Base-by-base conservation (phyloP, 148 eudicot species). In the Rhododendron kiyosumense region DNA sequence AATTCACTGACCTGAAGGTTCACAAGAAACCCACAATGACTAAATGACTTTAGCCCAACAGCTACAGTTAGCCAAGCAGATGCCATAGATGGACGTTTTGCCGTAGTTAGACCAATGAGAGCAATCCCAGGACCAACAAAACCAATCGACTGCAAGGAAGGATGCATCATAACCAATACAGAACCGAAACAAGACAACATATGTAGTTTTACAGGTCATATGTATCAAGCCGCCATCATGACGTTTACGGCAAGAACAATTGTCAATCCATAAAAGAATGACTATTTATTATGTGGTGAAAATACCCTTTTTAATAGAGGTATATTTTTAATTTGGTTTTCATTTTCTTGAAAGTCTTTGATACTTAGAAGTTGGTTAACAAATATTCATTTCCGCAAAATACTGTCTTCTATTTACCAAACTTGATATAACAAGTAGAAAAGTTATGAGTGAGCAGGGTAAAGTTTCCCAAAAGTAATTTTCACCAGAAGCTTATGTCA, bases 11-110 rank as follows among this genome's bases (percentile, higher is more conserved):
- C 98, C 97, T 96, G 98, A 87, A 96, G 92, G 88, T 96, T 96
- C 49, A 96, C 98, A 88, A 96, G 95, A 90, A 96, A 96, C 79
- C 98, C 98, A 84, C 92, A 92, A 87, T 96, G 98, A 88, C 98
- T 96, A 88, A 96, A 96, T 41, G 98, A 92, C 92, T 96, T 96
- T 61, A 96, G 90, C 83, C 94, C 98, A 74, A 96, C 94, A 88
- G 97, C 96, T 88, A 96, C 83, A 80, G 98, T 92, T 81, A 94
- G 96, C 98, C 98, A 96, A 82, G 95, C 96, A 86, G 98, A 96
- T 86, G 96, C 98, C 83, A 91, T 85, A 46, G 87, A 67, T 79
- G 98, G 98, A 86, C 81, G 91, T 88, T 80, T 86, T 86, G 98
- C 96, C 83, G 81, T 85, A 61, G 95, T 94, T 85, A 96, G 86